Evolutionary conservation across 78 protist genomes (phyloP).

Genomic region (Cyanophora paradoxa): DNA sequence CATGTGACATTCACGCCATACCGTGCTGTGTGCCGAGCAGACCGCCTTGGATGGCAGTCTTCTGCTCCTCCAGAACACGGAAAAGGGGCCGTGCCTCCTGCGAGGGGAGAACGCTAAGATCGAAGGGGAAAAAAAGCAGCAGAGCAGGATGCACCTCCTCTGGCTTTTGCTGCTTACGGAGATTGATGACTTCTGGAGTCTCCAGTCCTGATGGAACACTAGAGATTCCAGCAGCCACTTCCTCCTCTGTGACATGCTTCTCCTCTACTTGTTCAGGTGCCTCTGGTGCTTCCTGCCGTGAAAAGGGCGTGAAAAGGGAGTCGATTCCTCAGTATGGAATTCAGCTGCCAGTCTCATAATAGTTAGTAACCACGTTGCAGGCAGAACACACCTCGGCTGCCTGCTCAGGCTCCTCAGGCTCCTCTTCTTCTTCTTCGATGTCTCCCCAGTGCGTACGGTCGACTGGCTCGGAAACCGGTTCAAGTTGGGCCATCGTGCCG

Average conservation of each 20-base stretch:
- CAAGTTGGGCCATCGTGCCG: constrained; percentile 13
- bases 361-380: background rate
- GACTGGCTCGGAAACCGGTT: constrained; percentile 5
- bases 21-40: constrained; percentile 31
- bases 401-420: constrained; percentile 48
- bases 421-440: constrained; percentile 53
- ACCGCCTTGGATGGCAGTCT: constrained; percentile 21
- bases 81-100: background rate
- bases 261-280: too few relatives aligned
- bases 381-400: constrained; percentile 40
- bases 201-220: constrained; percentile 48
- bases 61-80: constrained; percentile 15
- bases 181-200: constrained; percentile 39
- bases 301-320: background rate
- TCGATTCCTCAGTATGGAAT: background rate
- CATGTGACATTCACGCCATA: constrained; percentile 3
- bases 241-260: too few relatives aligned
- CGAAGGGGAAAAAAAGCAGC: background rate
- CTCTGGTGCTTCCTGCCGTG: background rate
- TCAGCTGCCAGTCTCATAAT: background rate
- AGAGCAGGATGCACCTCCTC: background rate
- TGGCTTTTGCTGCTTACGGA: constrained; percentile 33
- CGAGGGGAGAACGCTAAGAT: background rate
- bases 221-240: too few relatives aligned
- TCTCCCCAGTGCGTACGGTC: constrained; percentile 55